Evolutionary conservation across 306 rosid species (phyloP).

Genomic region (Quercus berberidifolia): DNA sequence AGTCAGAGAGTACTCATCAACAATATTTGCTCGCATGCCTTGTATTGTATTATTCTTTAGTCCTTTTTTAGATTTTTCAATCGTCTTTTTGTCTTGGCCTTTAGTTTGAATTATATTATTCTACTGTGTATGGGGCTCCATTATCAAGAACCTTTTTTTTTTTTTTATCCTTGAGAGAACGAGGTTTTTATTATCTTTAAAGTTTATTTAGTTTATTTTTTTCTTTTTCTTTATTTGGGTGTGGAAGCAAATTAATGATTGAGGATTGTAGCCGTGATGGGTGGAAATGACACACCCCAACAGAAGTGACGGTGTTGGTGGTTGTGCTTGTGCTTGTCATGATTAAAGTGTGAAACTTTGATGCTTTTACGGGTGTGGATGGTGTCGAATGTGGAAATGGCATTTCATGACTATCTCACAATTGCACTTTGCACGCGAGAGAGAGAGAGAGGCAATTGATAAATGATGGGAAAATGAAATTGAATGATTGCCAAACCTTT

Average conservation of each 20-base stretch:
- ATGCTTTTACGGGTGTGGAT: conserved; percentile 47
- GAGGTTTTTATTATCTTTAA: conserved; percentile 1
- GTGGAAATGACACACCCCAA: conserved; percentile 23
- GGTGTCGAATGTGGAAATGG: conserved; percentile 21
- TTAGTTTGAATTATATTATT: conserved; percentile 43
- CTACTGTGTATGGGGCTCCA: conserved; percentile 26
- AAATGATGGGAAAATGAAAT: neutral
- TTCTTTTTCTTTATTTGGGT: neutral
- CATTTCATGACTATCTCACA: conserved; percentile 39
- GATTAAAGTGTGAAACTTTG: conserved; percentile 60
- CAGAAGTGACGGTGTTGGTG: conserved; percentile 27
- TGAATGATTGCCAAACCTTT: neutral
- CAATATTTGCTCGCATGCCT: conserved; percentile 10
- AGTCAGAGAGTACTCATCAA: conserved; percentile 18
- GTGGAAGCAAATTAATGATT: conserved; percentile 13
- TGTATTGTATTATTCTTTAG: neutral
- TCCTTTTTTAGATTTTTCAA: conserved; percentile 3
- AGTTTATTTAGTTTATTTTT: neutral
- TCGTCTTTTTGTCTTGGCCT: conserved; percentile 24
- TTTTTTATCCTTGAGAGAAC: conserved; percentile 30
- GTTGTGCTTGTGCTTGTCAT: conserved; percentile 59
- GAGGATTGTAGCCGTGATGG: conserved; percentile 32
- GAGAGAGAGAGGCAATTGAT: neutral
- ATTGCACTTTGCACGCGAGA: conserved; percentile 41
- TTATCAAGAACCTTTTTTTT: conserved; percentile 22